Percentiles rank a stretch among this genome's conserved stretches.
Conservation (phyloP, 441 rosid genomes). For the Geranium incanum region DNA sequence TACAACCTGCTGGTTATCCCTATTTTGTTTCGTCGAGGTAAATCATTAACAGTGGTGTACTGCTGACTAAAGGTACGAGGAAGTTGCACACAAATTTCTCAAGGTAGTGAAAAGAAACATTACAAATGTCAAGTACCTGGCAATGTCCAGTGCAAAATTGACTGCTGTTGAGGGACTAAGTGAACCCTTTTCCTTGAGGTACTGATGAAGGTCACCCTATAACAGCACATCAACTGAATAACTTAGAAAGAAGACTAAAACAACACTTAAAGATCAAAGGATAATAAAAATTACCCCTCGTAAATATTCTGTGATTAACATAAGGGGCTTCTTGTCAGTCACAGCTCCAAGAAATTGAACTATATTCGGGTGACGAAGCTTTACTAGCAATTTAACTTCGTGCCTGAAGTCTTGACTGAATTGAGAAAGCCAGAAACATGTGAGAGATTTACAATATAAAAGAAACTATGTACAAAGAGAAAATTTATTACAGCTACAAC, state of each 20-base stretch:
- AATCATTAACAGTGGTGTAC: too few relatives aligned
- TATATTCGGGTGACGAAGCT: slow-evolving; percentile 96
- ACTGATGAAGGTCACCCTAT: slow-evolving; percentile 96
- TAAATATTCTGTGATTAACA: slow-evolving; percentile 88
- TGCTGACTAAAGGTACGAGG: too few relatives aligned
- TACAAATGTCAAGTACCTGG: slow-evolving; percentile 42
- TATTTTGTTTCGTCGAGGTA: too few relatives aligned
- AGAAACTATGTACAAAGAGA: not conserved
- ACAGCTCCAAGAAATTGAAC: slow-evolving; percentile 98
- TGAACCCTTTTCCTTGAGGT: slow-evolving; percentile 86
- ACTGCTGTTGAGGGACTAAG: slow-evolving; percentile 80
- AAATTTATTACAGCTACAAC: not conserved
- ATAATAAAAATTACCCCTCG: slow-evolving; percentile 60
- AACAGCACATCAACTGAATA: slow-evolving; percentile 20
- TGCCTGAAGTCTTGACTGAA: slow-evolving; percentile 98
- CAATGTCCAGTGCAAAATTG: slow-evolving; percentile 89
- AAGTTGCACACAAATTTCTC: too few relatives aligned
- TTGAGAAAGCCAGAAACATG: slow-evolving; percentile 21
- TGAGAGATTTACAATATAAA: not conserved
- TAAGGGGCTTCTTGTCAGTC: slow-evolving; percentile 94
- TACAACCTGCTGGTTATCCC: too few relatives aligned
- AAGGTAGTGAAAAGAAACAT: not conserved
- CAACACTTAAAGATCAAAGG: not conserved
- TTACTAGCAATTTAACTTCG: slow-evolving; percentile 93
- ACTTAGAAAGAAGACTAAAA: slow-evolving; percentile 17